These are phyloP conservation scores for Drechslerella stenobrocha DNA, from an alignment of 2,329 filamentous ascomycete species.

Conservation along the genomic window DNA sequence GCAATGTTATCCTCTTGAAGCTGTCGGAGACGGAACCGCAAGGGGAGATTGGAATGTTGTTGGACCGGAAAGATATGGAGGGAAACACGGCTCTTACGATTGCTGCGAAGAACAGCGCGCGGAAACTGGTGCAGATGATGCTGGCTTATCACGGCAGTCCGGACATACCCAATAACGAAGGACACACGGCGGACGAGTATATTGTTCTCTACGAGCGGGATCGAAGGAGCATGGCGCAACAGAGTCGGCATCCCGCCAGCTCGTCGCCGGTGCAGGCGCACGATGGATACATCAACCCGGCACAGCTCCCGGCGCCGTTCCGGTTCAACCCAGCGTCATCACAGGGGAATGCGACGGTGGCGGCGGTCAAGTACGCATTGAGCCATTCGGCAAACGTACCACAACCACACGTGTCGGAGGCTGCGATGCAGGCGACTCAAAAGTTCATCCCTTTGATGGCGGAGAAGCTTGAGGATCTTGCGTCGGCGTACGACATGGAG, in stretches of 20 bases:
- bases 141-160: conserved; percentile 78
- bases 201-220: conserved; percentile 74
- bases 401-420: conserved; percentile 62
- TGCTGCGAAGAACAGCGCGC: conserved; percentile 77
- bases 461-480: conserved; percentile 72
- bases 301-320: conserved; percentile 51
- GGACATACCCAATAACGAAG: conserved; percentile 78
- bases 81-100: conserved; percentile 83
- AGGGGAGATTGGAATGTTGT: conserved; percentile 72
- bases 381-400: conserved; percentile 50
- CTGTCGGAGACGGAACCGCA: conserved; percentile 76
- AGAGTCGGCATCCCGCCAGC: conserved; percentile 70
- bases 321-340: conserved; percentile 33
- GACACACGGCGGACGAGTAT: conserved; percentile 80
- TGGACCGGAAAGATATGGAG: conserved; percentile 80
- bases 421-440: conserved; percentile 69
- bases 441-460: conserved; percentile 71
- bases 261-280: conserved; percentile 64
- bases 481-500: conserved; percentile 73
- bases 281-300: conserved; percentile 57
- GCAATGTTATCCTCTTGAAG: conserved; percentile 86
- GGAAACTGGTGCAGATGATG: conserved; percentile 83
- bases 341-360: conserved; percentile 50
- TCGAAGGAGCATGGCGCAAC: conserved; percentile 67
- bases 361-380: conserved; percentile 51